phyloP scores from a whole-genome alignment of 2,329 filamentous ascomycete species.

The Paraconiothyrium brasiliense region DNA sequence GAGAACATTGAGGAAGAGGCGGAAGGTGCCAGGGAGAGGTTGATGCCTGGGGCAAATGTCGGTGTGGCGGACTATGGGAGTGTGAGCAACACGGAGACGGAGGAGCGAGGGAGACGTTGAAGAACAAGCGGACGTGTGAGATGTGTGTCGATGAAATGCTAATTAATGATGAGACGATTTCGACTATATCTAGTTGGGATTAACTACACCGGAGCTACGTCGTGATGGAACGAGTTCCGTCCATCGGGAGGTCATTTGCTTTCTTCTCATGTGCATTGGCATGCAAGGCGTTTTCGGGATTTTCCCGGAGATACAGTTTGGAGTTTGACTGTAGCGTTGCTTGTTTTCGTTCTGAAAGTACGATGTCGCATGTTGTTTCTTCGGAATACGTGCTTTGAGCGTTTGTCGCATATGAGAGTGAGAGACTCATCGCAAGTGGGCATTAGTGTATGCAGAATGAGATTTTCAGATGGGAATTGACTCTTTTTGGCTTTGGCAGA shows the following conservation, averaged over 20 bases:
- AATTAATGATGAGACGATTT: no score
- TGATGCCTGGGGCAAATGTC: conserved; percentile 45
- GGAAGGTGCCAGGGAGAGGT: conserved; percentile 43
- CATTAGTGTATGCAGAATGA: no score
- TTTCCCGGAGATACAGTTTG: background rate
- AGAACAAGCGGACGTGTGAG: background rate
- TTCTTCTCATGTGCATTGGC: background rate
- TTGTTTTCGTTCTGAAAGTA: background rate
- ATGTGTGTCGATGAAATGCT: background rate
- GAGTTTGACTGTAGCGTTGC: background rate
- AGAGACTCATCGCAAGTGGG: background rate
- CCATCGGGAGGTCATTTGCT: background rate
- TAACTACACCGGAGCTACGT: background rate
- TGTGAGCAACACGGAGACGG: conserved; percentile 25
- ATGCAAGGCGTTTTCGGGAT: background rate
- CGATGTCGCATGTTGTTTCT: background rate
- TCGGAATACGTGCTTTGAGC: background rate
- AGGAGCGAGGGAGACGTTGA: conserved; percentile 21
- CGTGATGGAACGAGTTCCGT: background rate
- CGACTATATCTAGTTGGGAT: background rate
- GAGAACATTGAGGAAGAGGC: conserved; percentile 50
- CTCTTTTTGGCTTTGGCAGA: no score
- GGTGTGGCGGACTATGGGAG: conserved; percentile 33
- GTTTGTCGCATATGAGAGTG: background rate
- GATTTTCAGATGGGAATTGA: no score